Percentiles rank a stretch among this genome's conserved stretches.
Conservation (phyloP, 2,329 filamentous ascomycete genomes). For the Hortaea sp. region DNA sequence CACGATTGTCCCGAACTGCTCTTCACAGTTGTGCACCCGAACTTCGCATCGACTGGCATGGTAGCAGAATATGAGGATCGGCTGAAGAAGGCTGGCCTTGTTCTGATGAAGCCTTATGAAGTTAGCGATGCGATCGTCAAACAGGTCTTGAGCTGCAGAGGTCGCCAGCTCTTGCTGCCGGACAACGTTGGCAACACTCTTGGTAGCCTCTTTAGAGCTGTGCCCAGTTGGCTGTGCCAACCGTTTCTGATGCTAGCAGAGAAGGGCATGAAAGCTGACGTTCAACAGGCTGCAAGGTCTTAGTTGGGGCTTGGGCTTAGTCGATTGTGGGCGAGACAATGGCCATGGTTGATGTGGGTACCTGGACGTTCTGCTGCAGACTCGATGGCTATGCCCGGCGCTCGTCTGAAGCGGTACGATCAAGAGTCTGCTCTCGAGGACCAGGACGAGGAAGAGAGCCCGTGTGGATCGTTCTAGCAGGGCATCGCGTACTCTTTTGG, state of each 20-base stretch:
- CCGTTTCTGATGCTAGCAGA: not conserved
- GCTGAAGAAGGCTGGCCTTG: slow-evolving; percentile 22
- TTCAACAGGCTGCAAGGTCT: not conserved
- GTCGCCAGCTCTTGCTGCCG: slow-evolving; percentile 31
- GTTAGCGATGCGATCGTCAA: slow-evolving; percentile 34
- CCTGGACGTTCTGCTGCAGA: too few relatives aligned
- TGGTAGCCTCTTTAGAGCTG: not conserved
- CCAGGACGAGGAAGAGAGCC: not conserved
- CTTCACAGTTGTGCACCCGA: slow-evolving; percentile 33
- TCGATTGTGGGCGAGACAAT: not conserved
- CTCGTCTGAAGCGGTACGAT: not conserved
- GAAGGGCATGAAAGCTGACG: not conserved
- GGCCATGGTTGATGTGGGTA: too few relatives aligned
- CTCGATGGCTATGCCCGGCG: not conserved
- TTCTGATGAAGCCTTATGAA: slow-evolving; percentile 29
- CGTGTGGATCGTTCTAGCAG: not conserved
- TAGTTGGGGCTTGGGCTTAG: not conserved
- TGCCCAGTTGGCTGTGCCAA: not conserved
- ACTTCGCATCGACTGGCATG: slow-evolving; percentile 31
- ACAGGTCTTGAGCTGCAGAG: slow-evolving; percentile 32
- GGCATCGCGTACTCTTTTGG: not conserved
- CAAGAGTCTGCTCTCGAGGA: not conserved
- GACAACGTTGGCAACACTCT: not conserved
- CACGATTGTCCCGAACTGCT: slow-evolving; percentile 34
- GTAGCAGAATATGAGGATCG: slow-evolving; percentile 21